Percentiles rank a stretch among this genome's conserved stretches.
Evolutionary conservation across 306 rosid species (phyloP).

Genomic region (Castanospermum australe): DNA sequence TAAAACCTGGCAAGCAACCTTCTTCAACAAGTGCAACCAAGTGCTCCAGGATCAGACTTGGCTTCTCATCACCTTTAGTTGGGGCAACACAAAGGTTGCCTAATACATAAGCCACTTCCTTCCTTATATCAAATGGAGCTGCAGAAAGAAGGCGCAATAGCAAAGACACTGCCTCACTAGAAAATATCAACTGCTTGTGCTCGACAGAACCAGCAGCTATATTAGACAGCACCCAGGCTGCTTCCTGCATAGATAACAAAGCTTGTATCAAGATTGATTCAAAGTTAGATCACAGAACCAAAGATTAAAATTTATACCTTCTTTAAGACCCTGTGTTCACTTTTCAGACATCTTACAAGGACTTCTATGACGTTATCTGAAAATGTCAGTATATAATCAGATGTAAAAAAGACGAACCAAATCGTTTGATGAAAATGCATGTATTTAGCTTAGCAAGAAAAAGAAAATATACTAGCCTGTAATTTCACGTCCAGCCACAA

Average conservation of each 20-base stretch:
- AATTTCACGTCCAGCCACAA: slow-evolving; percentile 71
- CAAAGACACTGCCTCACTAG: slow-evolving; percentile 65
- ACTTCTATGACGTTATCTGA: slow-evolving; percentile 70
- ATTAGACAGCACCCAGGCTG: slow-evolving; percentile 94
- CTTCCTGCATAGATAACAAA: slow-evolving; percentile 59
- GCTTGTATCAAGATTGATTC: slow-evolving; percentile 21
- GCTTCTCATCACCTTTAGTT: slow-evolving; percentile 57
- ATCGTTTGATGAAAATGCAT: slow-evolving; percentile 5
- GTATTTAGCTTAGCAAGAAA: slow-evolving; percentile 10
- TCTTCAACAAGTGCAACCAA: slow-evolving; percentile 67
- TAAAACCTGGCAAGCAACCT: slow-evolving; percentile 87
- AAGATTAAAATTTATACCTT: slow-evolving; percentile 55
- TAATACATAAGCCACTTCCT: slow-evolving; percentile 87
- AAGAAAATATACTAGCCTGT: slow-evolving; percentile 62
- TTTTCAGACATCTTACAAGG: slow-evolving; percentile 71
- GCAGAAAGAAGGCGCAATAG: slow-evolving; percentile 69
- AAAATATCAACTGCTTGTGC: slow-evolving; percentile 77
- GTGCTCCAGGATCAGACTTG: slow-evolving; percentile 72
- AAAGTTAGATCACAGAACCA: slow-evolving; percentile 9
- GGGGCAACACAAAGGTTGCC: slow-evolving; percentile 91
- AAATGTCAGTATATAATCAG: slow-evolving; percentile 26
- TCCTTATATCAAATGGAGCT: slow-evolving; percentile 84
- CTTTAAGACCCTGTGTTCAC: slow-evolving; percentile 88
- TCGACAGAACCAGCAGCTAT: slow-evolving; percentile 83
- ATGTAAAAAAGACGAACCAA: neutral